Base-by-base conservation (phyloP, 2,329 filamentous ascomycete species). In the Thelonectria rubi region DNA sequence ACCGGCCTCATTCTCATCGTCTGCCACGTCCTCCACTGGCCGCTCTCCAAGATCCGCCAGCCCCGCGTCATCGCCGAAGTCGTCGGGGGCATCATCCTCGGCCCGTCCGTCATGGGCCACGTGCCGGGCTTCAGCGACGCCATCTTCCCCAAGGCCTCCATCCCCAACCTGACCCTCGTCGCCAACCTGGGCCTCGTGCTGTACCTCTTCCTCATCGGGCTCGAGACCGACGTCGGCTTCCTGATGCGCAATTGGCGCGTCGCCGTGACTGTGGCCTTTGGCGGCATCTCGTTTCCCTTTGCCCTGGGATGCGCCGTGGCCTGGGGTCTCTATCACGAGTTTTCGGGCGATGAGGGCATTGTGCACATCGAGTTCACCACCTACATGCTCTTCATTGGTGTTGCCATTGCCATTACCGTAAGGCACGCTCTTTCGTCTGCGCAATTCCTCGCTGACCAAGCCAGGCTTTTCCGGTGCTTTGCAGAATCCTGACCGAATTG, bases 401-500 rank as follows among this genome's bases (percentile, higher is more conserved):
- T 96, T 57, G 94, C 94, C 1, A 89, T 97, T 78, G 91, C 93
- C 26, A 97, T 97, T 70, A 97, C 94, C 3, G 45, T 47, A 11
- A 47, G 45, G n/a, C 14, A 21, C 18, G 3, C 3, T 5, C 2
- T 21, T 15, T 26, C 5, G 3, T 20, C 18, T 15, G 9, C 17
- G 1, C 42, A 21, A 21, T 46, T n/a, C 20, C 11, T 21, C 9
- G 20, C 42, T 46, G 11, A 46, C 42, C 5, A 14, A 17, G 7
- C 20, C 24, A 47, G 45, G 92, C 86, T 10, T 89, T 97, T 70
- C 94, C 94, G 0, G 94, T 97, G 1, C 85, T 97, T 10, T 97
- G 94, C 75, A 91, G 94, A 75, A 97, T 97, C 68, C 80, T 97
- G 68, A 94, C 92, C 0, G 93, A 97, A 74, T 80, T 97, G 55